Evolutionary conservation across 2,329 filamentous ascomycete species (phyloP).

Genomic region (Pseudocercospora cruenta): DNA sequence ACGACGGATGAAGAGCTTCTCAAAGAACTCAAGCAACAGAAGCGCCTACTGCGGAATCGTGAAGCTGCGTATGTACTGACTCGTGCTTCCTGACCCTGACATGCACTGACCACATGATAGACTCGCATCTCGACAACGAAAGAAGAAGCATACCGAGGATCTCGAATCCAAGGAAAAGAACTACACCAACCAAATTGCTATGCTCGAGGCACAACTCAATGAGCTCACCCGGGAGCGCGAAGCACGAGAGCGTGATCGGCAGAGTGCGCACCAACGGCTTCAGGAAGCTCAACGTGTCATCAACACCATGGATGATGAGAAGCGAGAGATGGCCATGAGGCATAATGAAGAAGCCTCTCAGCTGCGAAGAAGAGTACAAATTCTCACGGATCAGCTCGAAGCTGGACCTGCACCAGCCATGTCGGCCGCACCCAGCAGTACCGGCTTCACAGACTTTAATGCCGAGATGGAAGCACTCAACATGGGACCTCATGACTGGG

Average conservation of each 20-base stretch:
- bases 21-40: conserved; percentile 98
- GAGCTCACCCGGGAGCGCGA: conserved; percentile 62
- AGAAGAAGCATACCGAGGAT: conserved; percentile 97
- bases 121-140: conserved; percentile 93
- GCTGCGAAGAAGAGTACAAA: conserved; percentile 87
- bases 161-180: conserved; percentile 97
- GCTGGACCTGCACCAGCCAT: conserved; percentile 49
- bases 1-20: conserved; percentile 89
- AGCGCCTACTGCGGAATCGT: conserved; percentile 89
- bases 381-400: conserved; percentile 72
- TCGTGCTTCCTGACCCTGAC: conserved; percentile 9
- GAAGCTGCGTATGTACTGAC: conserved; percentile 78
- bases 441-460: conserved; percentile 71
- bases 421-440: conserved; percentile 59
- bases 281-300: conserved; percentile 76
- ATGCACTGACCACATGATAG: conserved; percentile 51
- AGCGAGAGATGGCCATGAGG: conserved; percentile 84
- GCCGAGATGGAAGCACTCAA: conserved; percentile 81
- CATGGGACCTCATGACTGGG: conserved; percentile 74
- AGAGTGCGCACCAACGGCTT: conserved; percentile 67
- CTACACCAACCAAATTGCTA: conserved; percentile 73
- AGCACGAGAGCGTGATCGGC: conserved; percentile 36
- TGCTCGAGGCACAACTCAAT: conserved; percentile 76
- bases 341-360: conserved; percentile 91
- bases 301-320: conserved; percentile 77